Base-by-base conservation (phyloP, 1,284 basidiomycete species). In the Gomphus sp. region DNA sequence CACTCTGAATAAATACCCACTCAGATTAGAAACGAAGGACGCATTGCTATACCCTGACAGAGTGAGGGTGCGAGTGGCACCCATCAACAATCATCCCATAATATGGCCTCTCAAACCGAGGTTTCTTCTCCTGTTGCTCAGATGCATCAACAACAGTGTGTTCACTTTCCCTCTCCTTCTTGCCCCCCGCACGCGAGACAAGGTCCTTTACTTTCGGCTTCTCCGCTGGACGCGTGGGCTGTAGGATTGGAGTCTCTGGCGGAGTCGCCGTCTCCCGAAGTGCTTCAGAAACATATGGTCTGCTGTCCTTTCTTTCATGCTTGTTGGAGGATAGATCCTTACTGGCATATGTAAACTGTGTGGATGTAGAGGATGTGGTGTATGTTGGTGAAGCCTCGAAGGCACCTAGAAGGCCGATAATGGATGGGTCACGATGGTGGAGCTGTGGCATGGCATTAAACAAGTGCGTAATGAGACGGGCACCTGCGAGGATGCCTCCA, bases 371-470 rank as follows among this genome's bases (percentile, higher is more conserved):
- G 9, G 16, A 12, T 12, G 18, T 43, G 12, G 43, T 18, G 34
- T 12, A 34, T 9, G 53, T 31, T 25, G 78, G 75, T 47, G 84
- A 70, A 66, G 80, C 76, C 0, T 86, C 85, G 7, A 87, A 89
- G 22, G 87, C 82, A 33, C 91, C 91, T 48, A 96, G 75, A 6
- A 95, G 78, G 33, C 93, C 93, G 61, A 95, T 92, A 66, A 95
- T 91, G 12, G 82, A 89, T 49, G 89, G 87, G 67, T 91, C 89
- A 44, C 89, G 80, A 66, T 93, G 90, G 68, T 91, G 89, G 56
- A 93, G 72, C 65, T 87, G 87, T 3, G 89, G 89, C 91, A 93
- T 93, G 5, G 91, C 91, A 66, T 96, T 96, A 82, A 93, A 94
- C 22, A 95, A 76, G 71, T 95, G 93, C 0, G 93, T 95, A 65